phyloP scores from a whole-genome alignment of 306 rosid species.

The Rosa persica region DNA sequence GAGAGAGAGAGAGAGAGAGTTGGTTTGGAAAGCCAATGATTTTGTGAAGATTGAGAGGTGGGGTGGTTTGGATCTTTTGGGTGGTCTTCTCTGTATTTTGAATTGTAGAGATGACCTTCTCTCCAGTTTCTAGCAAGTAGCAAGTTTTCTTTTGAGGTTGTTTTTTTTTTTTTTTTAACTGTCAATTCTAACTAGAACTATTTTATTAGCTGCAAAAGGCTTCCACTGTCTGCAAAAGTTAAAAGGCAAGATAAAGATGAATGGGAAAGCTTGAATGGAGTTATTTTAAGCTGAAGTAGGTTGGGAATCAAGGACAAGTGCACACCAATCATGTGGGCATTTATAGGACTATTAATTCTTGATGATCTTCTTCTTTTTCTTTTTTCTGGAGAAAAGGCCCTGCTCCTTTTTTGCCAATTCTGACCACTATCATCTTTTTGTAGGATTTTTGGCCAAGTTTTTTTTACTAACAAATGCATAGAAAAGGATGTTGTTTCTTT shows the following conservation, averaged over 20 bases:
- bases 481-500: not conserved
- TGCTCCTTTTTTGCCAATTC: not conserved
- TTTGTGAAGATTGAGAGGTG: not conserved
- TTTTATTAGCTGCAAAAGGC: not conserved
- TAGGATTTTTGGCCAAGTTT: not conserved
- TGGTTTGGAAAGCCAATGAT: constrained; percentile 13
- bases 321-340: constrained; percentile 36
- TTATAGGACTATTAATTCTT: not conserved
- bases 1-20: not conserved
- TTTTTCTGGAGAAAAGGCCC: not conserved
- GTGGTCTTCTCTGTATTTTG: constrained; percentile 11
- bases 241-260: not conserved
- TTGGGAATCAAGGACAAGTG: constrained; percentile 19
- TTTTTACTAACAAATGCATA: not conserved
- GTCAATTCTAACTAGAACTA: not conserved
- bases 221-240: constrained; percentile 1
- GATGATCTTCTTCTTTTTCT: not conserved
- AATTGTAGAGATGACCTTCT: not conserved
- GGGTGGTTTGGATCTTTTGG: constrained; percentile 27
- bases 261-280: constrained; percentile 14
- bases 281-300: constrained; percentile 12
- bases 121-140: not conserved
- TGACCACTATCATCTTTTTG: not conserved
- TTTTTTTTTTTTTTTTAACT: constrained; percentile 26
- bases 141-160: not conserved